A percentile compares a stretch with the other conserved stretches of the same genome.
Conservation (phyloP, 768 basidiomycete genomes). For the Gloeopeniophorella convolvens region DNA sequence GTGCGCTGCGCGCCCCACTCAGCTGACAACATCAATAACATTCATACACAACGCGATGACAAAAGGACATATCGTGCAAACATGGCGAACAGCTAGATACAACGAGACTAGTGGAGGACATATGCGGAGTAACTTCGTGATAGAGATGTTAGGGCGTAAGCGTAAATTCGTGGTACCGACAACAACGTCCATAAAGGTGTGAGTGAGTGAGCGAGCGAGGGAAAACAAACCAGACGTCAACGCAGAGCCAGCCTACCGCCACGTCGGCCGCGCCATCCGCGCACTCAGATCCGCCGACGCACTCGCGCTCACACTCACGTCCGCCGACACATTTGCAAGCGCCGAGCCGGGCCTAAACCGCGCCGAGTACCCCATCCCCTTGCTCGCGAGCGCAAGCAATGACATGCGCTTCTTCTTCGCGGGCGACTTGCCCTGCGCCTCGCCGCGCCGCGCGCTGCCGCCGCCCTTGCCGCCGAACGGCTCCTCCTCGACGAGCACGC, state of each 20-base stretch:
- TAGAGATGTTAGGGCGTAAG: slow-evolving; percentile 9
- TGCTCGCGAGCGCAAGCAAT: slow-evolving; percentile 34
- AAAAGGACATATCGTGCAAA: slow-evolving; percentile 3
- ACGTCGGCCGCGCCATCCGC: slow-evolving; percentile 41
- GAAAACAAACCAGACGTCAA: too few species aligned
- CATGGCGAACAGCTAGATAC: slow-evolving; percentile 10
- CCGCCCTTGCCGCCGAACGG: slow-evolving; percentile 29
- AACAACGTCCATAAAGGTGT: background rate
- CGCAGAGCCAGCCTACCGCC: slow-evolving; percentile 39
- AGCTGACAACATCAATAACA: slow-evolving; percentile 7
- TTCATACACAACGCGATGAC: slow-evolving; percentile 16
- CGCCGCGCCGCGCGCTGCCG: slow-evolving; percentile 33
- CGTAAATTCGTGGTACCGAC: slow-evolving; percentile 2
- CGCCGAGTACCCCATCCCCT: slow-evolving; percentile 23
- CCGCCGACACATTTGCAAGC: slow-evolving; percentile 34
- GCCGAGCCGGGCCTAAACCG: slow-evolving; percentile 26
- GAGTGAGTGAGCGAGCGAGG: slow-evolving; percentile 1
- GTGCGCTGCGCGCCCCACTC: background rate
- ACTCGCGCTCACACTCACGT: slow-evolving; percentile 47
- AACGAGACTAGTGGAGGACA: slow-evolving; percentile 3
- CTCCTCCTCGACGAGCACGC: slow-evolving; percentile 44
- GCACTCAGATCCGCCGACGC: slow-evolving; percentile 31
- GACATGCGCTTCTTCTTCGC: slow-evolving; percentile 59
- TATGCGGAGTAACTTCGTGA: background rate
- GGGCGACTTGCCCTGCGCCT: slow-evolving; percentile 38